phyloP scores from a whole-genome alignment of 2,329 filamentous ascomycete species.

The Ophiostoma himal-ulmi region DNA sequence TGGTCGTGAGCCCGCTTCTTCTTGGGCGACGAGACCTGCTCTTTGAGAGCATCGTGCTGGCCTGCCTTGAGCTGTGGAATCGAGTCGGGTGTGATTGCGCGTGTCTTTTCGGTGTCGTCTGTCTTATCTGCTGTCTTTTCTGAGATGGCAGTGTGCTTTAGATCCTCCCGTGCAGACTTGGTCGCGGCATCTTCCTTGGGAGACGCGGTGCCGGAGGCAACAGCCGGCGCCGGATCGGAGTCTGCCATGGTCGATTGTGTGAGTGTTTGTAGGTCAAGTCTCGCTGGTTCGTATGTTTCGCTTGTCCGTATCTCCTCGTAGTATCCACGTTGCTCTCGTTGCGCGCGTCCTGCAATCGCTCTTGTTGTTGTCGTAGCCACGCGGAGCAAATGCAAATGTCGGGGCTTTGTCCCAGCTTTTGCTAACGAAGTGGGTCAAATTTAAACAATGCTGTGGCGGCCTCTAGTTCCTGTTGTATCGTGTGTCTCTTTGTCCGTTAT shows the following conservation, averaged over 20 bases:
- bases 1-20: conserved; percentile 60
- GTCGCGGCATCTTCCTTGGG: conserved; percentile 57
- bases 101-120: conserved; percentile 27
- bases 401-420: conserved; percentile 12
- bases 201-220: conserved; percentile 31
- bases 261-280: background rate
- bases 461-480: background rate
- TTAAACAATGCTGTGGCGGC: background rate
- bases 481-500: background rate
- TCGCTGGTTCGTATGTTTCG: background rate
- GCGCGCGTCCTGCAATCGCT: background rate
- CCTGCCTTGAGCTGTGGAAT: conserved; percentile 3
- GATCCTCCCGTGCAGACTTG: conserved; percentile 56
- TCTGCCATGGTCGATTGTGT: conserved; percentile 18
- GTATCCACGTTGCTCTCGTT: too few species aligned
- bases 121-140: conserved; percentile 36
- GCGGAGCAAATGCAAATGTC: conserved; percentile 10
- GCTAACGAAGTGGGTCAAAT: conserved; percentile 13
- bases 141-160: conserved; percentile 59
- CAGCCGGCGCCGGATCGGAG: conserved; percentile 20
- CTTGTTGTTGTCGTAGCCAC: conserved; percentile 1
- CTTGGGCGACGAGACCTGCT: conserved; percentile 55
- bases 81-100: conserved; percentile 17
- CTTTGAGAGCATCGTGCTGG: conserved; percentile 38
- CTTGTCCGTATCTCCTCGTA: background rate